Evolutionary conservation across 768 basidiomycete species (phyloP), one percentile per base, ranked within the genome.

Genomic region (Pleurotus eryngii): DNA sequence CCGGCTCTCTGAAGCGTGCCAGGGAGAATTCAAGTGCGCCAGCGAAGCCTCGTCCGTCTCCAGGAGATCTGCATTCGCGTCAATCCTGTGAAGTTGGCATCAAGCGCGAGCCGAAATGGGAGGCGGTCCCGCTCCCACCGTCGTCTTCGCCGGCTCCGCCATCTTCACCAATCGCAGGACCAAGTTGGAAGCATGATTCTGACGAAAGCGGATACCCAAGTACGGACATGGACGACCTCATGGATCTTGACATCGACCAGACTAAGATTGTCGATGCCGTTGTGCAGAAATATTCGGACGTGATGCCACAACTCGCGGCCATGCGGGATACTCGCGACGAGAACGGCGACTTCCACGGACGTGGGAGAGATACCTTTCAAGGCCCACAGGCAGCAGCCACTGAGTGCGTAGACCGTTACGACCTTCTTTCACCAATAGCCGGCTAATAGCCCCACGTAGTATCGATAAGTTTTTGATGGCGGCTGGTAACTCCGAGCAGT

Each of bases 401-500:
- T 55, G 83, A 85, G 84, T 84, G 67, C 38, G 78, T 20, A 49
- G n/a, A n/a, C 40, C 47, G 38, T 18, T 15, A n/a, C n/a, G n/a
- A n/a, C n/a, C n/a, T n/a, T n/a, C n/a, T n/a, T n/a, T n/a, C n/a
- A n/a, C n/a, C n/a, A n/a, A n/a, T n/a, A n/a, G n/a, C n/a, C n/a
- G n/a, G n/a, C n/a, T n/a, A n/a, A n/a, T n/a, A n/a, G n/a, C n/a
- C n/a, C n/a, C 59, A 20, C 18, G 18, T 45, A 84, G 84, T 58
- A 79, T 85, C 51, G 73, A 80, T 46, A 74, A 79, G 56, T 86
- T 85, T 63, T 57, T 86, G 7, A 60, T 79, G 11, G 69, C 74
- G 49, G 84, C 84, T 22, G 81, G 82, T 1, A 85, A 85, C 64
- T 74, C 81, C 0, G 82, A 82, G 61, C 70, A 70, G 15, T 87